Evolutionary conservation across 2,329 filamentous ascomycete species (phyloP).

Genomic region (Xylariales sp.): DNA sequence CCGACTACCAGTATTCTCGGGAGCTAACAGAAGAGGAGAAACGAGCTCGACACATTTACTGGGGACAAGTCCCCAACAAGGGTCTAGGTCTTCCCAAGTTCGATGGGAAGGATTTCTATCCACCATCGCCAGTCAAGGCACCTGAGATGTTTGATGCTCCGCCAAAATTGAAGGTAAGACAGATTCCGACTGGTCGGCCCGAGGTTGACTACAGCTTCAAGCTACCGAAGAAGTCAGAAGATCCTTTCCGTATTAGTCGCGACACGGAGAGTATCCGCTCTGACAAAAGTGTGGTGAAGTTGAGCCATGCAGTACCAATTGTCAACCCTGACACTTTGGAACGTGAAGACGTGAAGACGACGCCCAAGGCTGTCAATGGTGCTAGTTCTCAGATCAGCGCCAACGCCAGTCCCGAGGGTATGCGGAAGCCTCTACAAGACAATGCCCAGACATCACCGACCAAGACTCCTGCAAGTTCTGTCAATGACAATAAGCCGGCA

Average conservation of each 20-base stretch:
- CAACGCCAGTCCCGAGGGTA: slow-evolving; percentile 5
- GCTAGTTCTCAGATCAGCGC: not conserved
- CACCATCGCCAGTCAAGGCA: slow-evolving; percentile 46
- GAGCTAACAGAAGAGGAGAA: slow-evolving; percentile 55
- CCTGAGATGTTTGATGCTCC: not conserved
- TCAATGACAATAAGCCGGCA: slow-evolving; percentile 15
- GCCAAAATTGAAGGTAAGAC: not conserved
- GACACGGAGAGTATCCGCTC: slow-evolving; percentile 18
- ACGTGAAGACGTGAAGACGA: slow-evolving; percentile 11
- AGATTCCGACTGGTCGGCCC: slow-evolving; percentile 9
- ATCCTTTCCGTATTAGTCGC: slow-evolving; percentile 22
- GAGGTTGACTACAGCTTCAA: slow-evolving; percentile 13
- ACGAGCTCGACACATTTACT: slow-evolving; percentile 55
- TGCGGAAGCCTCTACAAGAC: slow-evolving; percentile 10
- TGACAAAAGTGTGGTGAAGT: slow-evolving; percentile 18
- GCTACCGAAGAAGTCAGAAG: slow-evolving; percentile 20
- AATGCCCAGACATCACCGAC: slow-evolving; percentile 10
- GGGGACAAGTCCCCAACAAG: slow-evolving; percentile 50
- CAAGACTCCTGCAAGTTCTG: slow-evolving; percentile 9
- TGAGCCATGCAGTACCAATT: slow-evolving; percentile 30
- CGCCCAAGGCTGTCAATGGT: slow-evolving; percentile 5
- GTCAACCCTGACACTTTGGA: slow-evolving; percentile 22
- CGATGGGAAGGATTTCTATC: slow-evolving; percentile 62
- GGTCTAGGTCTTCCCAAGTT: slow-evolving; percentile 56
- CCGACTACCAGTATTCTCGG: slow-evolving; percentile 51